Evolutionary conservation across 441 rosid species (phyloP), one percentile per base, ranked within the genome.

Genomic region (Isatis lusitanica): DNA sequence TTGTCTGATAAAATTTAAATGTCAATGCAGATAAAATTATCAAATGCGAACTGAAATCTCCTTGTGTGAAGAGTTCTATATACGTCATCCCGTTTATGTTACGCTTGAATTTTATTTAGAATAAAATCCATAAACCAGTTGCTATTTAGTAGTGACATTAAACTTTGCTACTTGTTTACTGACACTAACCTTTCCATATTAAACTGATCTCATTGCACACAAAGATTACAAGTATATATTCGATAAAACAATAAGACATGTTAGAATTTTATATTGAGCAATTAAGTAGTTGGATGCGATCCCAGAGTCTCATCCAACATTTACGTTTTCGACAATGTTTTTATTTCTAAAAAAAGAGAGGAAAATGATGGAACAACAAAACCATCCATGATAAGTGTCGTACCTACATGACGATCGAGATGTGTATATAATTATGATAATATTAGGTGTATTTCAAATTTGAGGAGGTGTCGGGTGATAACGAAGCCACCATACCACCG

Each of bases 401-500:
- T 36, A 68, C 68, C 58, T 56, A 63, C 60, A 46, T 63, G 46
- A 13, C 70, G n/a, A n/a, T n/a, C n/a, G 68, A 68, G 48, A 61
- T 68, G 70, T 75, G 60, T 69, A 43, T 39, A 38, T 11, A 70
- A 63, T 13, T 5, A 48, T 55, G 65, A 38, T 18, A 4, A 10
- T 10, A 51, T 7, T 53, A 35, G 31, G 69, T 67, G 74, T 52
- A 68, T 24, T 17, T 21, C 30, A 38, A 9, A 31, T 40, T n/a
- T 44, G 66, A 57, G 36, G 66, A 76, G 75, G 75, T 70, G 79
- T 76, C 75, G 71, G 75, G 67, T 56, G 79, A 70, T 30, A 46
- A 46, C 36, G 79, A 76, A 76, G 75, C 75, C 70, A 75, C 79
- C 79, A 21, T 76, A 70, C 79, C 79, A 70, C 79, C 79, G 79